Evolutionary conservation across 441 rosid species (phyloP), one percentile per base, ranked within the genome.

Genomic region (Eutrema salsugineum): DNA sequence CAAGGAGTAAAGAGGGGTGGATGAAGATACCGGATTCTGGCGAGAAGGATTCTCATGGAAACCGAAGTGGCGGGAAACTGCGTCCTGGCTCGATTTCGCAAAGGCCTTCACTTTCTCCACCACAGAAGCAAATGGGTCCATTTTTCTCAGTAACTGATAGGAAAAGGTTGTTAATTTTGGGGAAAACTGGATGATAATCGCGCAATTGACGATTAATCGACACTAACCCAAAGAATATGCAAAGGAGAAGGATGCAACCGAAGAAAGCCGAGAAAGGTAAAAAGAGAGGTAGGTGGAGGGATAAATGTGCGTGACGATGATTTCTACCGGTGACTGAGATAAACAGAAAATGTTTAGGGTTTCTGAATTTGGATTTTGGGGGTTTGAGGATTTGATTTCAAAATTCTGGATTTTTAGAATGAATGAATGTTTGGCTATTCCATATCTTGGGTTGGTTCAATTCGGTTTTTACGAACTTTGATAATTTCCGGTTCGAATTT

Each of bases 1-100:
- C 1, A 17, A 40, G 16, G 40, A 30, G 27, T 15, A 11, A 30
- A 49, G 56, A n/a, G 54, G 24, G 33, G 24, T 6, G 8, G 32
- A 48, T n/a, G 51, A n/a, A 35, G 24, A 17, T 89, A 94, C 98
- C 88, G 97, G 94, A 67, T 85, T 85, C 62, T 83, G 88, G 77
- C 84, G 82, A 6, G 80, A 68, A 19, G 79, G 78, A 33, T 68
- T 67, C 64, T 76, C 43, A 28, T 77, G 77, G 81, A 77, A 77
- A 64, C 36, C 71, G 16, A 85, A n/a, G 43, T 83, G 71, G 78
- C 80, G 74, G 66, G 73, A 72, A 43, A 90, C 66, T 36, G 82
- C 79, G 53, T 80, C 81, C 47, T 84, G 90, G 54, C 79, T 70
- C n/a, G 88, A 86, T 66, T 80, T 78, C 19, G 87, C 80, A 36